phyloP scores from a whole-genome alignment of 75 land plant species.

The Selaginella moellendorffii region DNA sequence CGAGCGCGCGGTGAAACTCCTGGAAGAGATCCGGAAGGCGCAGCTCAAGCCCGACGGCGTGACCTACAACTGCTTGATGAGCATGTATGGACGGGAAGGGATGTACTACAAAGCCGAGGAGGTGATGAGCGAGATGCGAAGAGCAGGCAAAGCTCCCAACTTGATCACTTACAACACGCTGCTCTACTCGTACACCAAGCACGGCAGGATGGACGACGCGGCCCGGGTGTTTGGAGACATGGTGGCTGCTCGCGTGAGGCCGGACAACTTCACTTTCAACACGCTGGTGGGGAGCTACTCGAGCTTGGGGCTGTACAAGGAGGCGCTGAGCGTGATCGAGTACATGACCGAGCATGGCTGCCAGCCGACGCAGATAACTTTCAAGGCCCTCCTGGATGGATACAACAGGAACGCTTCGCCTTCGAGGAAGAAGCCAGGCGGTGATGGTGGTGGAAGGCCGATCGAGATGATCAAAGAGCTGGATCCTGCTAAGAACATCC shows the following conservation, averaged over 20 bases:
- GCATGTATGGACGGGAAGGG: constrained; percentile 71
- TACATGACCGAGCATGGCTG: constrained; percentile 69
- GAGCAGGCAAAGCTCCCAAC: constrained; percentile 59
- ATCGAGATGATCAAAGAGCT: neutral
- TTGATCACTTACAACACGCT: constrained; percentile 67
- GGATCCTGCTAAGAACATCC: neutral
- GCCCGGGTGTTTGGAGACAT: constrained; percentile 61
- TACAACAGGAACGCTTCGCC: too few relatives aligned
- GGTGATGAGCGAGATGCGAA: constrained; percentile 40
- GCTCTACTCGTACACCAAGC: constrained; percentile 57
- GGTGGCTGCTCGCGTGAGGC: constrained; percentile 41
- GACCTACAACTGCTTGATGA: constrained; percentile 79
- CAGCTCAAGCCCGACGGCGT: constrained; percentile 62
- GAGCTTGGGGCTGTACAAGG: constrained; percentile 49
- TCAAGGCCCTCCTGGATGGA: constrained; percentile 61
- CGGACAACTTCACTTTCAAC: constrained; percentile 72
- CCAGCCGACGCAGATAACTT: constrained; percentile 59
- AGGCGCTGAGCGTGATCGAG: constrained; percentile 55
- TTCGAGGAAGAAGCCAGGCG: constrained; percentile 43
- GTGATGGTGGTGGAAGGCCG: neutral
- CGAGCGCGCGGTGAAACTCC: constrained; percentile 47
- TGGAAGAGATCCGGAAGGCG: constrained; percentile 34
- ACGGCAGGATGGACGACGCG: constrained; percentile 77
- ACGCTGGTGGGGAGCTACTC: constrained; percentile 63
- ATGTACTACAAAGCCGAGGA: constrained; percentile 49